Evolutionary conservation across 768 basidiomycete genomes (phyloP), one percentile per base, ranked within the genome.

Genomic region (Calvatia gigantea): DNA sequence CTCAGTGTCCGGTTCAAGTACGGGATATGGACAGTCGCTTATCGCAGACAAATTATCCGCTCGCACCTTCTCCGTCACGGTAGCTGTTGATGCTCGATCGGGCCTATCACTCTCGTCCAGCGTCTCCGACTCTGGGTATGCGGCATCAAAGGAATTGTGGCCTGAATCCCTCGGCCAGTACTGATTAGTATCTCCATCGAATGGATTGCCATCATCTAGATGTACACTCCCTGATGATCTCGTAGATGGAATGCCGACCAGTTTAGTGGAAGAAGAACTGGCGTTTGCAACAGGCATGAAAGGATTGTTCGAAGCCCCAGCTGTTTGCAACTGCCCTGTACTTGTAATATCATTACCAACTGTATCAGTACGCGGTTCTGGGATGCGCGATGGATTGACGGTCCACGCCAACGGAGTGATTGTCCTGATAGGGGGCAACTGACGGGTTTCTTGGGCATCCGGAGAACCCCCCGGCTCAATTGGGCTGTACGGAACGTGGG

Each of bases 21-120:
- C 44, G 7, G 53, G 53, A 31, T 46, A 54, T 11, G 44, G 15
- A 27, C 23, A 54, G n/a, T 54, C 53, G 15, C 43, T 54, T 27
- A 45, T 23, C n/a, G 21, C 38, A 12, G 53, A 54, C 32, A 54
- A 29, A 1, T 14, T 28, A 15, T 29, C 37, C 15, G 7, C 0
- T 5, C 21, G 33, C 29, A 19, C 3, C 43, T 38, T 6, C 33
- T 27, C 43, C 14, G 31, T 19, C 32, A 54, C 35, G 2, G 53
- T 47, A 4, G 44, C 19, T 37, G 44, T 31, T 27, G 53, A 46
- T 7, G 33, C 23, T 37, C 44, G 21, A 19, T 33, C 25, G 21
- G 21, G 8, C 11, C 14, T 35, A 25, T 4, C 44, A 41, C 32
- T 29, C 17, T 11, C n/a, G 11, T 39, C 33, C 8, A 46, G 29